phyloP scores from a whole-genome alignment of 2,329 filamentous ascomycete genomes.

The Chaetomiaceae sp. region DNA sequence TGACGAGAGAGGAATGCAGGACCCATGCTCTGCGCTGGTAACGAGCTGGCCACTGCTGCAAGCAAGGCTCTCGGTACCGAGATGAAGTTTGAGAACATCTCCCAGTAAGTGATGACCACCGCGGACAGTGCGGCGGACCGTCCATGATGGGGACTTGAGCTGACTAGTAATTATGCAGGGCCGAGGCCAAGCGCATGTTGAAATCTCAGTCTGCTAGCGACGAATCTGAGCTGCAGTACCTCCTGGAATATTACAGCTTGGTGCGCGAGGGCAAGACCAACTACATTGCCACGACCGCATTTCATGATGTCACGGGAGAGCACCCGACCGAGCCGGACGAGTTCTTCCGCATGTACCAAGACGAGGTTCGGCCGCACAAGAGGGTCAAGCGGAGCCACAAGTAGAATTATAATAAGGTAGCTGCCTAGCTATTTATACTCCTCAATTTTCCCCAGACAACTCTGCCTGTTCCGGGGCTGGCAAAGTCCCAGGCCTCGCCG shows the following conservation, averaged over 20 bases:
- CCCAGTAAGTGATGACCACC: conserved; percentile 33
- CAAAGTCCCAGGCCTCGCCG: too few species aligned
- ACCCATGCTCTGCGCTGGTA: conserved; percentile 42
- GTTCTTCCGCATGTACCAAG: conserved; percentile 44
- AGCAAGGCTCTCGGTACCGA: conserved; percentile 39
- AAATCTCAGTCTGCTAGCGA: conserved; percentile 34
- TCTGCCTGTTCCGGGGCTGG: too few species aligned
- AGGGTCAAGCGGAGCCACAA: conserved; percentile 27
- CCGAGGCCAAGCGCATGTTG: conserved; percentile 32
- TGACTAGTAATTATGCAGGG: too few species aligned
- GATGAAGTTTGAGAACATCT: conserved; percentile 44
- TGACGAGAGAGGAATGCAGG: too few species aligned
- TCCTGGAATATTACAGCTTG: conserved; percentile 49
- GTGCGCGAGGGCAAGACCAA: conserved; percentile 51
- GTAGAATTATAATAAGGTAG: too few species aligned
- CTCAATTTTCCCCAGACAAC: too few species aligned
- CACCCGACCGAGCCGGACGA: conserved; percentile 43
- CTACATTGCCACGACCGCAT: conserved; percentile 47
- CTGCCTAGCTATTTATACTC: too few species aligned
- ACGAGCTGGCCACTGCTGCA: conserved; percentile 43
- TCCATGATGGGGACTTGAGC: too few species aligned
- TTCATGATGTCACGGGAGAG: conserved; percentile 43
- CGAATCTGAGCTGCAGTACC: conserved; percentile 40
- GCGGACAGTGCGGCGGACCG: too few species aligned
- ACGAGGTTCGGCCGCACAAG: conserved; percentile 37